These are phyloP conservation scores for Nosema bombycis DNA, from an alignment of 371 early-diverging fungal genomes.

Conservation along the genomic window DNA sequence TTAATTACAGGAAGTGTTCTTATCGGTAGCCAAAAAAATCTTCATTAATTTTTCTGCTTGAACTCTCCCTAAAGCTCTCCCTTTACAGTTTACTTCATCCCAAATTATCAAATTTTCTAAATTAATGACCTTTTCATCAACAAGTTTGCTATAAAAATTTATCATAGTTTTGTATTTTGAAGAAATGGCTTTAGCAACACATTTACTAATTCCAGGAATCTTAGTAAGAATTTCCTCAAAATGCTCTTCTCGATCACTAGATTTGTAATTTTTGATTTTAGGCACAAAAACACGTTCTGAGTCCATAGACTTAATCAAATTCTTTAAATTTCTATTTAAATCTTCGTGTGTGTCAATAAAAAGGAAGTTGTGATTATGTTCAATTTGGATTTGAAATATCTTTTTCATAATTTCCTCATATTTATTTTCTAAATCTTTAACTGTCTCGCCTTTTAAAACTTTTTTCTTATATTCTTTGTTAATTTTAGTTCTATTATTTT, in stretches of 20 bases:
- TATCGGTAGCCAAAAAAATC: slow-evolving; percentile 4
- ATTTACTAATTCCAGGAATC: slow-evolving; percentile 45
- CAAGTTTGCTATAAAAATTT: neutral
- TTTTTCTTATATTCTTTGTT: slow-evolving; percentile 33
- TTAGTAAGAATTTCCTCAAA: slow-evolving; percentile 18
- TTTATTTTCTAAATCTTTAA: neutral
- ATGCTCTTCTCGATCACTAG: slow-evolving; percentile 16
- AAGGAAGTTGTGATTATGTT: slow-evolving; percentile 25
- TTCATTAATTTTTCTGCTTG: slow-evolving; percentile 19
- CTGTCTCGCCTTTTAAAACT: neutral
- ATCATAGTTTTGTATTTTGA: slow-evolving; percentile 23
- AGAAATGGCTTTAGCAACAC: slow-evolving; percentile 23
- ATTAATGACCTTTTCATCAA: neutral
- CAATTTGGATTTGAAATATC: slow-evolving; percentile 28
- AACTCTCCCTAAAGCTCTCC: slow-evolving; percentile 27
- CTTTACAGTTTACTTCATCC: slow-evolving; percentile 23
- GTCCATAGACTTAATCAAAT: slow-evolving; percentile 23
- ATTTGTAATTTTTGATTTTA: slow-evolving; percentile 39
- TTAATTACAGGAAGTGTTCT: neutral
- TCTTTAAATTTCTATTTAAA: slow-evolving; percentile 20
- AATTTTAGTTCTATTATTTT: neutral
- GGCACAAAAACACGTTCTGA: slow-evolving; percentile 2
- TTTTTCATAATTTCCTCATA: slow-evolving; percentile 7
- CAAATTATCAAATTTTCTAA: slow-evolving; percentile 33
- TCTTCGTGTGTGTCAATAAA: slow-evolving; percentile 16